A percentile compares a stretch with the other conserved stretches of the same genome.
Evolutionary conservation across 1,284 basidiomycete species (phyloP).

Genomic region (Dichomitus squalens): DNA sequence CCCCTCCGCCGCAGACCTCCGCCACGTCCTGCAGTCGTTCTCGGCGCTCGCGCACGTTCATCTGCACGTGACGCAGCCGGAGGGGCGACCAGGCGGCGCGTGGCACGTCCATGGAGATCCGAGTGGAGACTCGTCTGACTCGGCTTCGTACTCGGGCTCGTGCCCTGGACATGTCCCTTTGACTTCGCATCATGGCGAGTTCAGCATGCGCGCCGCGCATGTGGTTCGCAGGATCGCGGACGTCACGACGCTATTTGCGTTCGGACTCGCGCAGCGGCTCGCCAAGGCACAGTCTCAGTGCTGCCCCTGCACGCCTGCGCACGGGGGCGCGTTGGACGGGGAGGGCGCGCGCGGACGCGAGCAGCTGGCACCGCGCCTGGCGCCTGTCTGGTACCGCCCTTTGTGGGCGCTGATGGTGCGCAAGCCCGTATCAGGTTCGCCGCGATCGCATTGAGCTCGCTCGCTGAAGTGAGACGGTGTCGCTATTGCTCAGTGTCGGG

Average conservation of each 20-base stretch:
- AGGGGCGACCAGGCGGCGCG: neutral
- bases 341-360: neutral
- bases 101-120: no score
- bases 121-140: no score
- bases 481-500: no score
- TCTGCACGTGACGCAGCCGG: neutral
- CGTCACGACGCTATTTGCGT: conserved; percentile 11
- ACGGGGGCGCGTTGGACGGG: neutral
- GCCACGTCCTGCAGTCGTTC: conserved; percentile 9
- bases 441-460: no score
- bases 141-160: no score
- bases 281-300: neutral
- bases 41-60: conserved; percentile 5
- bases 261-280: conserved; percentile 2
- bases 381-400: neutral
- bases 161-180: neutral
- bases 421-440: neutral
- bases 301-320: neutral
- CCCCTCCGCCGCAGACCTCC: conserved; percentile 6
- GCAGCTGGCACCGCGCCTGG: neutral
- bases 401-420: conserved; percentile 7
- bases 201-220: conserved; percentile 4
- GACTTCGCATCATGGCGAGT: neutral
- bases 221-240: conserved; percentile 4
- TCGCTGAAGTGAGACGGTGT: no score